These are phyloP conservation scores for Rhizopus microsporus DNA, from an alignment of 371 early-diverging fungal genomes.

Conservation along the genomic window DNA sequence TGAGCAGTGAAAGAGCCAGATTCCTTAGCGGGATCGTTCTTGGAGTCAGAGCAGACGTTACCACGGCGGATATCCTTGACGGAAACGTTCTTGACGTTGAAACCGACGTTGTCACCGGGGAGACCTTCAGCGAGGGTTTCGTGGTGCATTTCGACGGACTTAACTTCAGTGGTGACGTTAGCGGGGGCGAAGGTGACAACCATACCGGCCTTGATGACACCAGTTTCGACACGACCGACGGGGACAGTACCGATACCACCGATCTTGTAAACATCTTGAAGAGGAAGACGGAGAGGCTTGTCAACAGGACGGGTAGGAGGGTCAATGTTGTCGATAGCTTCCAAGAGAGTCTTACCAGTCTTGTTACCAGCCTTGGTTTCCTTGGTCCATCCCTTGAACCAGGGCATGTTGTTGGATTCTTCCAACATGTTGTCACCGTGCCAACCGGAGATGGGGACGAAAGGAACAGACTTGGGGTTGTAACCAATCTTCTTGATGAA, in stretches of 20 bases:
- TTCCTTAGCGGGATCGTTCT: slow-evolving; percentile 94
- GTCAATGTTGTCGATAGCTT: slow-evolving; percentile 94
- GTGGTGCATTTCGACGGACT: slow-evolving; percentile 99
- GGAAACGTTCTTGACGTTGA: slow-evolving; percentile 97
- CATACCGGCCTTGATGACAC: slow-evolving; percentile 91
- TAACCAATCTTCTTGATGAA: slow-evolving; percentile 97
- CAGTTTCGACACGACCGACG: slow-evolving; percentile 97
- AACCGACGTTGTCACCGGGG: slow-evolving; percentile 98
- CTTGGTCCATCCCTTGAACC: slow-evolving; percentile 97
- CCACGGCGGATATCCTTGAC: slow-evolving; percentile 96
- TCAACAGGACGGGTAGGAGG: slow-evolving; percentile 90
- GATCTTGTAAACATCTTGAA: slow-evolving; percentile 98
- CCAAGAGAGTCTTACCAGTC: slow-evolving; percentile 89
- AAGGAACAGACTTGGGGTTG: slow-evolving; percentile 89
- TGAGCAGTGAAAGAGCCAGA: slow-evolving; percentile 86
- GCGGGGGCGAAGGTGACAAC: slow-evolving; percentile 90
- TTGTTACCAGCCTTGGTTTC: slow-evolving; percentile 78
- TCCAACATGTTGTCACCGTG: slow-evolving; percentile 98
- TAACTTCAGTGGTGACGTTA: slow-evolving; percentile 91
- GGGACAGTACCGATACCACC: slow-evolving; percentile 97
- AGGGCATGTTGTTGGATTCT: slow-evolving; percentile 90
- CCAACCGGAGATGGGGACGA: slow-evolving; percentile 98
- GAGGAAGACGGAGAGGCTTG: slow-evolving; percentile 96
- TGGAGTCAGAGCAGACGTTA: slow-evolving; percentile 91
- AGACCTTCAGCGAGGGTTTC: slow-evolving; percentile 89